Evolutionary conservation across 2,329 filamentous ascomycete genomes (phyloP).

Genomic region (Claviceps pazoutovae): DNA sequence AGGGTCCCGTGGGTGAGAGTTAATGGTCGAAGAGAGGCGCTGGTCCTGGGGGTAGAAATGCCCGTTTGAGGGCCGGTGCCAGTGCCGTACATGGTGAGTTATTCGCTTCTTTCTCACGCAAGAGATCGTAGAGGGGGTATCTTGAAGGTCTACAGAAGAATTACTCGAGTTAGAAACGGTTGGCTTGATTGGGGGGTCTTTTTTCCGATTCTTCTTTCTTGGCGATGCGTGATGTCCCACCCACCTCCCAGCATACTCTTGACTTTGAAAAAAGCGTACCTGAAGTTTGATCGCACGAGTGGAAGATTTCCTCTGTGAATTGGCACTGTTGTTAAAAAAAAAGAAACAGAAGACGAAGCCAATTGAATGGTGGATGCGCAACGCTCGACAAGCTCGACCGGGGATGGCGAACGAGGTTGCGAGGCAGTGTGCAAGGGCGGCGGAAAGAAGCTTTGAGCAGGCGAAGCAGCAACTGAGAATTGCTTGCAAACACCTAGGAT

Average conservation of each 20-base stretch:
- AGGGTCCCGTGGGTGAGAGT: slow-evolving; percentile 86
- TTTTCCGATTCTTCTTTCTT: background rate
- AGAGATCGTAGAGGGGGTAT: slow-evolving; percentile 24
- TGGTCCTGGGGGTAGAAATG: slow-evolving; percentile 90
- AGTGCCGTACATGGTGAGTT: slow-evolving; percentile 66
- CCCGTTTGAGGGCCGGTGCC: slow-evolving; percentile 80
- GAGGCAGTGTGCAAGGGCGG: background rate
- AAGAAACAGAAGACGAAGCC: background rate
- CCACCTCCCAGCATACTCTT: background rate
- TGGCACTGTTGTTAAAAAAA: background rate
- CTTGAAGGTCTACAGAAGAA: slow-evolving; percentile 17
- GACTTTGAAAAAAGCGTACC: slow-evolving; percentile 12
- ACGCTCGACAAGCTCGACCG: slow-evolving; percentile 5
- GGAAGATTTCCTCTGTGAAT: slow-evolving; percentile 8
- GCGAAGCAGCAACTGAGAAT: slow-evolving; percentile 3
- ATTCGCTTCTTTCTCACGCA: background rate
- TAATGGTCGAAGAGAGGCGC: slow-evolving; percentile 80
- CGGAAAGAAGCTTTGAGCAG: slow-evolving; percentile 3
- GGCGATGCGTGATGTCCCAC: background rate
- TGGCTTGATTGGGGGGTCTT: background rate
- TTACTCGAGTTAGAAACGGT: background rate
- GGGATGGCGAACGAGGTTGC: slow-evolving; percentile 6
- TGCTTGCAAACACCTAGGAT: slow-evolving; percentile 4
- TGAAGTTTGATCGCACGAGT: slow-evolving; percentile 18
- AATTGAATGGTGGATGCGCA: slow-evolving; percentile 2